These are phyloP conservation scores for Colletotrichum zoysiae DNA, from an alignment of 2,329 filamentous ascomycete genomes.

Conservation along the genomic window DNA sequence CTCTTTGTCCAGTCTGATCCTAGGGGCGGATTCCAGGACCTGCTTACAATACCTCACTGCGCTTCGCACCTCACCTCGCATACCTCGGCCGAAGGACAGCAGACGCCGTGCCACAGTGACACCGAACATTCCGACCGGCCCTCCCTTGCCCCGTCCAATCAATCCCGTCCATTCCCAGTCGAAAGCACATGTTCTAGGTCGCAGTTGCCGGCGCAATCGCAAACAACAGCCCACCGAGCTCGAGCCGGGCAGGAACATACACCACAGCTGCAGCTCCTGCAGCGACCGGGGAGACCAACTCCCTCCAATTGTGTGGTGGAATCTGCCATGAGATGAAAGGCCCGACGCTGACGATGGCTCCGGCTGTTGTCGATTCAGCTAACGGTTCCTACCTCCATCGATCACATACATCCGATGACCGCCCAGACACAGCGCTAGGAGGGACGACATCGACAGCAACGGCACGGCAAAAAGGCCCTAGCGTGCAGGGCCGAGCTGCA, in stretches of 20 bases:
- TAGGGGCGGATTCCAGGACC: slow-evolving; percentile 24
- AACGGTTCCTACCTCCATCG: slow-evolving; percentile 48
- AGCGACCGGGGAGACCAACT: slow-evolving; percentile 9
- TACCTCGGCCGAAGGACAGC: slow-evolving; percentile 16
- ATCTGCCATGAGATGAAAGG: slow-evolving; percentile 52
- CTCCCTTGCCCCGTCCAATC: slow-evolving; percentile 31
- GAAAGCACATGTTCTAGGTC: slow-evolving; percentile 28
- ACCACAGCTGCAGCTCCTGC: slow-evolving; percentile 28
- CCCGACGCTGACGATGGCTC: slow-evolving; percentile 55
- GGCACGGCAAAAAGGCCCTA: slow-evolving; percentile 40
- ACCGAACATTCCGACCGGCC: slow-evolving; percentile 39
- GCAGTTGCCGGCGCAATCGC: slow-evolving; percentile 24
- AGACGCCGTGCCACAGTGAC: slow-evolving; percentile 39
- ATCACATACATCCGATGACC: slow-evolving; percentile 52
- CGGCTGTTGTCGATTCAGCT: slow-evolving; percentile 49
- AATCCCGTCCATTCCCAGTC: slow-evolving; percentile 12
- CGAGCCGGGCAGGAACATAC: slow-evolving; percentile 1
- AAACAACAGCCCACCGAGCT: slow-evolving; percentile 14
- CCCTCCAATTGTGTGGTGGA: slow-evolving; percentile 12
- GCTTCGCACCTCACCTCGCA: slow-evolving; percentile 15
- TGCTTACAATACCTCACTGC: slow-evolving; percentile 23
- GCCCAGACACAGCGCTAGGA: slow-evolving; percentile 41
- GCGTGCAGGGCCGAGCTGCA: slow-evolving; percentile 51
- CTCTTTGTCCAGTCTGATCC: slow-evolving; percentile 18
- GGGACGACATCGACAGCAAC: slow-evolving; percentile 19